Conservation (phyloP, 2,329 filamentous ascomycete species). For the Cercospora berteroae region DNA sequence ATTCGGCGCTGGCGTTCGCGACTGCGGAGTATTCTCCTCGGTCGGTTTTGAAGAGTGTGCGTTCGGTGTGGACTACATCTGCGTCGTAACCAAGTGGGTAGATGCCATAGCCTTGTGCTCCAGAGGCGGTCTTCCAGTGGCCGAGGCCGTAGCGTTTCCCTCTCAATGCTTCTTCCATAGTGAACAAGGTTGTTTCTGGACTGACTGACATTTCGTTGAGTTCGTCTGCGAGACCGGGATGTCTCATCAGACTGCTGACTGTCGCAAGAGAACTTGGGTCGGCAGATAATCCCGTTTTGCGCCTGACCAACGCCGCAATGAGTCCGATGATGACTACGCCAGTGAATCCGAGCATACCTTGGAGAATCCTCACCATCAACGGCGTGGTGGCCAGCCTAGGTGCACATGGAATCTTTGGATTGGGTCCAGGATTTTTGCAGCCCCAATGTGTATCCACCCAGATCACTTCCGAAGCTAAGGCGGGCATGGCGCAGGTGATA, state of each 20-base stretch:
- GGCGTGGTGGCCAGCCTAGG: conserved; percentile 15
- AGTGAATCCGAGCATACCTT: conserved; percentile 21
- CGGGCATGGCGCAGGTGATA: conserved; percentile 7
- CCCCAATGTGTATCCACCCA: conserved; percentile 15
- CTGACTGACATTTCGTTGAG: conserved; percentile 15
- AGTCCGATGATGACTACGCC: conserved; percentile 15
- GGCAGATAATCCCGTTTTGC: conserved; percentile 17
- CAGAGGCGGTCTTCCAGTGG: conserved; percentile 11
- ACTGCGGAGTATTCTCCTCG: background rate
- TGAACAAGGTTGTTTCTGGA: background rate
- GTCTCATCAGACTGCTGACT: conserved; percentile 18
- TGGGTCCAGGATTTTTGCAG: background rate
- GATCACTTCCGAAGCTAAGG: conserved; percentile 15
- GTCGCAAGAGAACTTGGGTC: conserved; percentile 25
- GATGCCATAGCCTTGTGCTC: conserved; percentile 10
- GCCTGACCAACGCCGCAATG: conserved; percentile 6
- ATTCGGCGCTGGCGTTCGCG: background rate
- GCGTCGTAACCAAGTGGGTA: conserved; percentile 4
- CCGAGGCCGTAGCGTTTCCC: conserved; percentile 19
- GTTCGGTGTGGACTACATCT: background rate
- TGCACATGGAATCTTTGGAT: conserved; percentile 7
- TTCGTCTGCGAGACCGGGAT: conserved; percentile 21
- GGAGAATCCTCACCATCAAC: conserved; percentile 18
- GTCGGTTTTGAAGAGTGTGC: background rate
- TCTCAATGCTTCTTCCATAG: conserved; percentile 11